Base-by-base conservation (phyloP, 2,329 filamentous ascomycete species). In the Colletotrichum liriopes region DNA sequence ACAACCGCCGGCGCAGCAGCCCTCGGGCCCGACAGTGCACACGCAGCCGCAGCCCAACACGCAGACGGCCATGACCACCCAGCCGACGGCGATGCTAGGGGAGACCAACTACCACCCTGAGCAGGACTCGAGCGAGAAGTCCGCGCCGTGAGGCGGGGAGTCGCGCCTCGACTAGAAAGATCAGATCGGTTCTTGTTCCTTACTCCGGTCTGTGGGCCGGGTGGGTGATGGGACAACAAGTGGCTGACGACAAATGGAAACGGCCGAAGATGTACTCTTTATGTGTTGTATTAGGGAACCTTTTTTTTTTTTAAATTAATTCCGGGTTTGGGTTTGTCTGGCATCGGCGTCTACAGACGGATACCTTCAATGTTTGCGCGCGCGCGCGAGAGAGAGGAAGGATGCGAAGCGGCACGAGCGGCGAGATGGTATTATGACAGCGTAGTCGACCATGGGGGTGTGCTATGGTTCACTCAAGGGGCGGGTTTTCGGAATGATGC, bases 21-120 rank as follows among this genome's bases (percentile, higher is more conserved):
- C 72, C 2, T 85, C 84, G 1, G 89, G 88, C 12, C 87, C 89
- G 11, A 87, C 88, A 5, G 86, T 91, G 32, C 87, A 90, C 74
- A 87, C 84, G 52, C 91, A 88, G 80, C 90, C 85, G 54, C 87
- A 85, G 78, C 84, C 86, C 58, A 88, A 81, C 74, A 86, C 84
- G 18, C 90, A 88, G 80, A 89, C 88, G 26, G 85, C 87, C 45
- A 91, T 91, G 88, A 87, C 86, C 39, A 86, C 87, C 49, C 84
- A 87, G 67, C 84, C 86, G 1, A 84, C 86, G 6, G 82, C 84
- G 20, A 87, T 93, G 85, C 81, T 94, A 23, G 92, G 92, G 29
- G 92, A 93, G 81, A 94, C 92, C 43, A 92, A 85, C 77, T 93
- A 93, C 77, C 89, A 90, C 35, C 91, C 92, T 1, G 92, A 94